phyloP scores from a whole-genome alignment of 1,284 basidiomycete genomes.

The Marasmius oreades region DNA sequence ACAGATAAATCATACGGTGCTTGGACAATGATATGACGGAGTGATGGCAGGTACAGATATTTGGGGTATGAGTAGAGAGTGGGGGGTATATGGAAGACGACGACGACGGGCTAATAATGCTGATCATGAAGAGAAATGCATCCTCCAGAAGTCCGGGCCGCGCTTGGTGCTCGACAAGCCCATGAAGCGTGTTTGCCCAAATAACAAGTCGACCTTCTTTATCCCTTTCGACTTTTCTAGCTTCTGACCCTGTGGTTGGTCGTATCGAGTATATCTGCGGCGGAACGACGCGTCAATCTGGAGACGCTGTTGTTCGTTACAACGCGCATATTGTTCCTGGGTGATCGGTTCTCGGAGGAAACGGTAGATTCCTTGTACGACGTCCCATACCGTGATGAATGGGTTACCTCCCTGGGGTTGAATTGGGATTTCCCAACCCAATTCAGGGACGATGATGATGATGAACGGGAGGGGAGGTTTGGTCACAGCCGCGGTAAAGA shows the following conservation, averaged over 20 bases:
- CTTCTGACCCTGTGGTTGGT: background rate
- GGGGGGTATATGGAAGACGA: no score
- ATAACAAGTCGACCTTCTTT: constrained; percentile 23
- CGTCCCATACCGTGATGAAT: constrained; percentile 15
- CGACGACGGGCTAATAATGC: no score
- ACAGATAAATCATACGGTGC: no score
- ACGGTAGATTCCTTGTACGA: constrained; percentile 11
- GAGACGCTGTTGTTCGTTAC: constrained; percentile 3
- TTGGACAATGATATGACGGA: no score
- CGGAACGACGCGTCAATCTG: constrained; percentile 7
- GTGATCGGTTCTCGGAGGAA: constrained; percentile 6
- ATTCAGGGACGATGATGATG: constrained; percentile 9
- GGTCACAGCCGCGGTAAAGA: constrained; percentile 14
- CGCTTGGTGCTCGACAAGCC: constrained; percentile 15
- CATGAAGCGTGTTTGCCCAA: constrained; percentile 11
- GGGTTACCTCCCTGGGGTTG: background rate
- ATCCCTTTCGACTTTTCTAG: constrained; percentile 20
- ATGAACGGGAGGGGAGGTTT: constrained; percentile 11
- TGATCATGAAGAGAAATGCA: constrained; percentile 16
- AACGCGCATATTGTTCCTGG: constrained; percentile 1
- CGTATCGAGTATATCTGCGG: constrained; percentile 7
- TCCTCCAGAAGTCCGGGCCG: constrained; percentile 17
- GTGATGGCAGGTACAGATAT: no score
- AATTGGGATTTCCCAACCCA: constrained; percentile 13
- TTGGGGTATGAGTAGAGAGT: no score